Conservation (phyloP, 2,329 filamentous ascomycete genomes). For the Aspergillus sp. region DNA sequence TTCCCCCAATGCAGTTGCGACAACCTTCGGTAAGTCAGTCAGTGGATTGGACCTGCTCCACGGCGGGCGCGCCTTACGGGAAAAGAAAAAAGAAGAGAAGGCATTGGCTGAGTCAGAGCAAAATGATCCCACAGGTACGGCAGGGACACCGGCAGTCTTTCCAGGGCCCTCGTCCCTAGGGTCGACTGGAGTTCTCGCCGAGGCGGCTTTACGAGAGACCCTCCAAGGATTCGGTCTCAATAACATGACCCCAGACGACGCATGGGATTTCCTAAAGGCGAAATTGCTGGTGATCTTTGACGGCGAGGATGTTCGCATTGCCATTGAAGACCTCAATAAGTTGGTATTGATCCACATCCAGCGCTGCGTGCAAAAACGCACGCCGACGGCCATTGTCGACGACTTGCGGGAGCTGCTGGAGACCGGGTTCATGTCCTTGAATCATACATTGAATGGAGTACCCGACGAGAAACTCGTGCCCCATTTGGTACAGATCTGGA, state of each 20-base stretch:
- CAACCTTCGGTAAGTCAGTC: conserved; percentile 74
- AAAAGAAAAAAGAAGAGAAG: conserved; percentile 76
- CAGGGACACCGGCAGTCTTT: conserved; percentile 26
- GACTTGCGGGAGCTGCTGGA: conserved; percentile 60
- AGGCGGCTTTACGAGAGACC: conserved; percentile 39
- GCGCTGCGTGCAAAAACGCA: conserved; percentile 59
- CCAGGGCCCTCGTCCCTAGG: conserved; percentile 37
- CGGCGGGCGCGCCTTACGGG: conserved; percentile 70
- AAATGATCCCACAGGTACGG: conserved; percentile 27
- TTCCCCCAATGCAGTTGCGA: conserved; percentile 57
- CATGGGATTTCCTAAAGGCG: conserved; percentile 65
- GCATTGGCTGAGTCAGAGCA: conserved; percentile 39
- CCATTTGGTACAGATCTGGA: conserved; percentile 88
- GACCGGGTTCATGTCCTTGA: conserved; percentile 79
- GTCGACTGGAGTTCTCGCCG: conserved; percentile 27
- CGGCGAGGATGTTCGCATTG: conserved; percentile 61
- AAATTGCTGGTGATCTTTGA: conserved; percentile 63
- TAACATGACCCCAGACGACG: conserved; percentile 66
- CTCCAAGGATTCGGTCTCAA: conserved; percentile 59
- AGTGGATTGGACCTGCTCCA: conserved; percentile 77
- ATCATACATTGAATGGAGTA: conserved; percentile 74
- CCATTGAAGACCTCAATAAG: conserved; percentile 64
- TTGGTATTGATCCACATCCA: conserved; percentile 62
- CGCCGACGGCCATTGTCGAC: conserved; percentile 59
- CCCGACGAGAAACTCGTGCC: conserved; percentile 87